These are phyloP conservation scores for Botrytis byssoidea DNA, from an alignment of 2,329 filamentous ascomycete species.

Conservation along the genomic window DNA sequence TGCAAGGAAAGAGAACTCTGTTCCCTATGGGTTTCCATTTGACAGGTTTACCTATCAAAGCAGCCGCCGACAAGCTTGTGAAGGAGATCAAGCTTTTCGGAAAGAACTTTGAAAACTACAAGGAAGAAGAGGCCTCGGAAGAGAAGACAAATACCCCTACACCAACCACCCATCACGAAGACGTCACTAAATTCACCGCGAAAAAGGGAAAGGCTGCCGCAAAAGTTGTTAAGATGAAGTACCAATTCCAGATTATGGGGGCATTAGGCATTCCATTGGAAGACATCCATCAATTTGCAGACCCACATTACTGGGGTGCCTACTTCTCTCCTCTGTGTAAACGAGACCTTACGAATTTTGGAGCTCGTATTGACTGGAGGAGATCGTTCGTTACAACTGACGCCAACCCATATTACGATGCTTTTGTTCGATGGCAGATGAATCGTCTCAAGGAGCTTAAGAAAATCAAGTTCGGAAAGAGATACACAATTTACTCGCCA, in stretches of 20 bases:
- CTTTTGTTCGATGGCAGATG: conserved; percentile 97
- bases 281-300: conserved; percentile 91
- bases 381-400: conserved; percentile 92
- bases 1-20: conserved; percentile 83
- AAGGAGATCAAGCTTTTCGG: conserved; percentile 90
- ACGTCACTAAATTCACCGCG: conserved; percentile 85
- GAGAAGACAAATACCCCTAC: conserved; percentile 52
- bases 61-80: conserved; percentile 90
- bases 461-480: conserved; percentile 91
- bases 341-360: conserved; percentile 78
- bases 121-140: conserved; percentile 57
- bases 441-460: conserved; percentile 81
- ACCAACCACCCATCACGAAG: conserved; percentile 69
- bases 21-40: conserved; percentile 95
- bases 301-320: conserved; percentile 87
- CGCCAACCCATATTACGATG: conserved; percentile 94
- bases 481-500: conserved; percentile 90
- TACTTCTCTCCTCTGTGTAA: conserved; percentile 84
- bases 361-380: conserved; percentile 88
- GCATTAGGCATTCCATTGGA: conserved; percentile 82
- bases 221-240: conserved; percentile 91
- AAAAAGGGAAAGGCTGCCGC: conserved; percentile 91
- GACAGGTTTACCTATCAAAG: conserved; percentile 98
- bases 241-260: conserved; percentile 94
- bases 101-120: conserved; percentile 76